Base-by-base conservation (phyloP, 108 stramenopile species). In the Cylindrotheca closterium region DNA sequence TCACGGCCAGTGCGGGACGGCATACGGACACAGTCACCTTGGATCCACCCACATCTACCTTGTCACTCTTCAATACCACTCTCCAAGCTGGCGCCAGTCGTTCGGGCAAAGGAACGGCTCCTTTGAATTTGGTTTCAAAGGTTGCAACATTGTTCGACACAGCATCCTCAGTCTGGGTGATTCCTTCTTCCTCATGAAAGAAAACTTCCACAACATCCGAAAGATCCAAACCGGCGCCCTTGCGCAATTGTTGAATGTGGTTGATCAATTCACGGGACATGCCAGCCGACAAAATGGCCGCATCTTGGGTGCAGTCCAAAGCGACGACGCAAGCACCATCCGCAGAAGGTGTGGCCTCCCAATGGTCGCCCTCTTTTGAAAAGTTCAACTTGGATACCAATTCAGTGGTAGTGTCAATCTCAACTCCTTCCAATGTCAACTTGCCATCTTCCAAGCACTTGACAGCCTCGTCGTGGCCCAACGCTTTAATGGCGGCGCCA, bases 171-270 rank as follows among this genome's bases (percentile, higher is more conserved):
- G 79, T 79, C 0, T 62, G 46, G 4, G 75, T 78, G 32, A 88
- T 77, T 0, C 84, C 92, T 8, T 84, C 81, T 22, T 70, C 71
- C 58, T 96, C 92, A 25, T 79, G 74, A 67, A 89, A 95, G 78
- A 88, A 96, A 0, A 94, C 90, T 67, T 98, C 96, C 24, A 96
- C 94, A 22, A 80, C 68, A 59, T 98, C 97, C 68, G 77, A 76
- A 51, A 96, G 47, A 45, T 90, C 84, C 25, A 98, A 73, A 12
- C 96, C 96, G 47, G 91, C 86, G 30, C 79, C 77, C 82, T 99
- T 99, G 26, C 99, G 86, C 18, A 99, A 78, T 63, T 98, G 96
- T 60, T 99, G 98, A 59, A 99, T 95, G 28, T 86, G 91, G 62
- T 93, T 97, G 63, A 97, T 94, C 30, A 98, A 75, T 63, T 97